Base-by-base conservation (phyloP, 2,329 filamentous ascomycete genomes). In the Sarocladium oryzae region DNA sequence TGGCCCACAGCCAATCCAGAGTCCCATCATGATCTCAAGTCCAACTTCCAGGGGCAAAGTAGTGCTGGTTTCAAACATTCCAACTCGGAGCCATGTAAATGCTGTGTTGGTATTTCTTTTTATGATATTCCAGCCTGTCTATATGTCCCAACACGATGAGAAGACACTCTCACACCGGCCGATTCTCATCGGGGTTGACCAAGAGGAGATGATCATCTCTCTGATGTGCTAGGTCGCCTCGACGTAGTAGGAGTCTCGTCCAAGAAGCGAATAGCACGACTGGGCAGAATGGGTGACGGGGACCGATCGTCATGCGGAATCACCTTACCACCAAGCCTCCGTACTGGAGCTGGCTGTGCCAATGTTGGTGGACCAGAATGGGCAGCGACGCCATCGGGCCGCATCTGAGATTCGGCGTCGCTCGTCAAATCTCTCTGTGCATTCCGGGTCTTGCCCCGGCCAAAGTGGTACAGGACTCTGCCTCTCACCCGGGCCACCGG, bases 191-290 rank as follows among this genome's bases (percentile, higher is more conserved):
- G n/a, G n/a, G n/a, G n/a, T n/a, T n/a, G n/a, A n/a, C n/a, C n/a
- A n/a, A n/a, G n/a, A n/a, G n/a, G n/a, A 37, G 16, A 23, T 40
- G 4, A 43, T 43, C 23, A 48, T 18, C 28, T 35, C n/a, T 48
- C 26, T 23, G 43, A 48, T 2, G 15, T 48, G 43, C 43, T 48
- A 11, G 43, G 26, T 16, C 43, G 21, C 23, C 28, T 24, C n/a
- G 43, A 48, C 15, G 26, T 23, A 28, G 28, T 48, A 4, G 43
- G 43, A 8, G 43, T 48, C 28, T 48, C 43, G 43, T 48, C 43
- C 43, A 48, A n/a, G 43, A 48, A 48, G 18, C 43, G 43, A n/a
- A 48, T 48, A 21, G 43, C 43, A 35, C 43, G 43, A 48, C 28
- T 48, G 6, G 43, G 43, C 26, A 48, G 30, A 15, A 33, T 35